Base-by-base conservation (phyloP, 169 alveolate species). In the Perkinsus marinus region DNA sequence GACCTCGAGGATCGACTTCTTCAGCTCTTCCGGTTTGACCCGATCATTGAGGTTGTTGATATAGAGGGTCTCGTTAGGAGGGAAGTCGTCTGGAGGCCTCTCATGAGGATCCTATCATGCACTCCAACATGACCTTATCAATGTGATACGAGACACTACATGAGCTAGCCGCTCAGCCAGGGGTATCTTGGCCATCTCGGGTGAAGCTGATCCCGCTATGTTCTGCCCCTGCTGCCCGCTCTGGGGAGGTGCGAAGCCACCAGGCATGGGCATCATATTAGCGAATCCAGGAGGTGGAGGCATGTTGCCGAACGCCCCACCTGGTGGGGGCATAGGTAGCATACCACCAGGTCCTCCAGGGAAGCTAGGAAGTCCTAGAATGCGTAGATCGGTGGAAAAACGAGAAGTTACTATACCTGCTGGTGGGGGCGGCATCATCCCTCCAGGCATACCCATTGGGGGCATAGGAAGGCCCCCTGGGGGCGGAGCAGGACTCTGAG, bases 31-130 rank as follows among this genome's bases (percentile, higher is more conserved):
- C 0, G 93, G 69, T 34, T 92, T 92, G n/a, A 89, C 91, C 90
- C 92, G 90, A 89, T 92, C 94, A 36, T 92, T 68, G n/a, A 92
- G 79, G 57, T 92, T 92, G 68, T 92, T 92, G 57, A 92, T 90
- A 93, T 92, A 92, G 16, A 92, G 43, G 39, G 94, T 90, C 41
- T 92, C 92, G 68, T 43, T 92, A 22, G 43, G 79, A 36, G 91
- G 69, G 37, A 39, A 89, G 68, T 39, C 47, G 10, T 89, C 91
- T 19, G 39, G 68, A n/a, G 39, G 91, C 46, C 39, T 39, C 37
- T 89, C 68, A 26, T 89, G 91, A 2, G 90, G 90, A 39, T 57
- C 79, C 79, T 57, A 30, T 16, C 79, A 57, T 6, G 5, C 5
- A 57, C 34, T 19, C 22, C 79, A 16, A 0, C 79, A 13, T 19